Base-by-base conservation (phyloP, 805 yeast species). In the Hanseniaspora taiwanica region DNA sequence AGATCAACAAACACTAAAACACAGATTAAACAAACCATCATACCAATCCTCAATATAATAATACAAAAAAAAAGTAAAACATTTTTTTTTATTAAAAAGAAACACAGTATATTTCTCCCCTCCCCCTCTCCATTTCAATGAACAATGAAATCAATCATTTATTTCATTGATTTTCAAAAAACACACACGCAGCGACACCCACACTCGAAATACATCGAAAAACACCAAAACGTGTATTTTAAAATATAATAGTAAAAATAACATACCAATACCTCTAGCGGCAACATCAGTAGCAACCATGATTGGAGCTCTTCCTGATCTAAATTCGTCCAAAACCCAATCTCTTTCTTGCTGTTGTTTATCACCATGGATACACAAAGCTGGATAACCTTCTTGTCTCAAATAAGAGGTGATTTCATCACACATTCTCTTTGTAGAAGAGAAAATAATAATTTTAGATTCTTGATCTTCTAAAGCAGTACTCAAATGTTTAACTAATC, bases 221-320 rank as follows among this genome's bases (percentile, higher is more conserved):
- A n/a, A n/a, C n/a, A n/a, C n/a, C n/a, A n/a, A n/a, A n/a, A n/a
- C n/a, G n/a, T n/a, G 16, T 25, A 16, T 25, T 39, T 17, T 21
- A n/a, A 21, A 14, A 17, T 32, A 20, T 24, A 10, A 6, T 8
- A 18, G 17, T 37, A 8, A 7, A 8, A 8, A 25, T 25, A 25
- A 83, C 96, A 66, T 84, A 85, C 95, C 96, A 70, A 91, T 86
- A 78, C 98, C 98, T 75, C 98, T 83, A 51, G 98, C 96, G 48
- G 98, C 98, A 63, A 91, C 98, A 65, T 91, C 98, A 49, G 98
- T 91, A 47, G 98, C 98, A 60, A 87, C 95, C 96, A 91, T 86
- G 57, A 91, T 80, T 49, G 96, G 95, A 42, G 93, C 78, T 64
- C 78, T 82, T 54, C 97, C 97, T 45, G 75, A 59, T 74, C 81